These are phyloP conservation scores for Boletus sp. DNA, from an alignment of 768 basidiomycete genomes.

Conservation along the genomic window DNA sequence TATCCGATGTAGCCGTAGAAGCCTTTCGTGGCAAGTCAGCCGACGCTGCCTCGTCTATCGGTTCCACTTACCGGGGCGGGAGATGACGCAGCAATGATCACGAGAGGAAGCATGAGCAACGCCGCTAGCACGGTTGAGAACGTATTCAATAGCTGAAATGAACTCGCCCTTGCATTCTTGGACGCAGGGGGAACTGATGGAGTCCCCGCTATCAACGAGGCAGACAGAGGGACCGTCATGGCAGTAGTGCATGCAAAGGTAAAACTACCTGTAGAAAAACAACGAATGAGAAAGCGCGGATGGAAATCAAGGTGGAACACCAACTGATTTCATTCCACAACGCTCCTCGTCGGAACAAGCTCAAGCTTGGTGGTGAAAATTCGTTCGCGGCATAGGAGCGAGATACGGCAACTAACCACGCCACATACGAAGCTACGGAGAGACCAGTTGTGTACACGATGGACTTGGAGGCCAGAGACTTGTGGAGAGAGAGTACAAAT, in stretches of 20 bases:
- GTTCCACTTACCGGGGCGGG: constrained; percentile 36
- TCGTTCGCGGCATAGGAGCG: constrained; percentile 50
- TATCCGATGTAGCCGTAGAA: constrained; percentile 1
- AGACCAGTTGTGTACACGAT: constrained; percentile 54
- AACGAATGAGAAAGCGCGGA: constrained; percentile 1
- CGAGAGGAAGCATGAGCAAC: constrained; percentile 53
- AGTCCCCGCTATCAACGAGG: constrained; percentile 46
- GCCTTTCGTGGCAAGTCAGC: constrained; percentile 14
- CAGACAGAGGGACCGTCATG: constrained; percentile 62
- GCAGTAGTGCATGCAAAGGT: constrained; percentile 66
- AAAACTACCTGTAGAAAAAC: constrained; percentile 40
- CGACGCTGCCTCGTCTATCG: constrained; percentile 22
- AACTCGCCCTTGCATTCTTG: constrained; percentile 48
- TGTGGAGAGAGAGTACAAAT: constrained; percentile 51
- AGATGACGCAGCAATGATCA: constrained; percentile 50
- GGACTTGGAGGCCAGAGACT: constrained; percentile 52
- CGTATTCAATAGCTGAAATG: constrained; percentile 56
- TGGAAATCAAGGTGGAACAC: constrained; percentile 23
- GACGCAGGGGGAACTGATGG: constrained; percentile 7
- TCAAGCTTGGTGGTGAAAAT: constrained; percentile 32
- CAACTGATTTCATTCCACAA: constrained; percentile 66
- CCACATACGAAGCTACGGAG: constrained; percentile 58
- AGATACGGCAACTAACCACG: constrained; percentile 55
- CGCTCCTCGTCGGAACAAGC: constrained; percentile 41
- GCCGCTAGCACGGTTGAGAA: constrained; percentile 48